phyloP scores from a whole-genome alignment of 345 rosid genomes.

The Gossypium sturtianum region DNA sequence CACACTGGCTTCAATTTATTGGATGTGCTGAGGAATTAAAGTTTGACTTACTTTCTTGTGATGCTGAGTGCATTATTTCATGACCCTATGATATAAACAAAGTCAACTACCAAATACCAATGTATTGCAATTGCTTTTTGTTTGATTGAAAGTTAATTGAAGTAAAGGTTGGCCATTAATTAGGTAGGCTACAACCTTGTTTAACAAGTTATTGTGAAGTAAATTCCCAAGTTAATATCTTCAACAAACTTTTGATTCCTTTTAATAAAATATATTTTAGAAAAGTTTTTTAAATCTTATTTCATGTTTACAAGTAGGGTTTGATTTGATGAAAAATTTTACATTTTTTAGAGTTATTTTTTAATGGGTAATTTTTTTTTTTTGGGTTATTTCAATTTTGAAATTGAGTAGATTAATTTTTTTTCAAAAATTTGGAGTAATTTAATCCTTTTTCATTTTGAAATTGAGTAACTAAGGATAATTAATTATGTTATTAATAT shows the following conservation, averaged over 20 bases:
- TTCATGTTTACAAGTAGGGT: too few relatives aligned
- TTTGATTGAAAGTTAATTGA: slow-evolving; percentile 11
- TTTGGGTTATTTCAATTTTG: too few relatives aligned
- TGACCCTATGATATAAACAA: background rate
- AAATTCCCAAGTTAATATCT: background rate
- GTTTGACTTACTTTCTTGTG: slow-evolving; percentile 37
- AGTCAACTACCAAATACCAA: slow-evolving; percentile 29
- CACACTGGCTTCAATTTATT: slow-evolving; percentile 12
- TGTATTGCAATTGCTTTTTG: background rate
- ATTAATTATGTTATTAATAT: too few relatives aligned
- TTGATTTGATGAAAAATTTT: too few relatives aligned
- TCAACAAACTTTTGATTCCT: background rate
- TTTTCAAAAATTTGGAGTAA: too few relatives aligned
- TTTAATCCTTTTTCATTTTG: too few relatives aligned
- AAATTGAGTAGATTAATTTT: too few relatives aligned
- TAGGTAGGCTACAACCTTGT: background rate
- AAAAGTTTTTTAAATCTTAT: too few relatives aligned
- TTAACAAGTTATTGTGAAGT: slow-evolving; percentile 5
- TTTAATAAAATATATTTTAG: background rate
- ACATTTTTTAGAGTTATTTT: too few relatives aligned
- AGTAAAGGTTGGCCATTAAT: slow-evolving; percentile 5
- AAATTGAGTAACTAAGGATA: too few relatives aligned
- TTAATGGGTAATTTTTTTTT: too few relatives aligned
- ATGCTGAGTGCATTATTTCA: slow-evolving; percentile 18
- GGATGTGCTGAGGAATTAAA: slow-evolving; percentile 29